phyloP scores from a whole-genome alignment of 192 early-diverging fungal species.

The Linnemannia hyalina region DNA sequence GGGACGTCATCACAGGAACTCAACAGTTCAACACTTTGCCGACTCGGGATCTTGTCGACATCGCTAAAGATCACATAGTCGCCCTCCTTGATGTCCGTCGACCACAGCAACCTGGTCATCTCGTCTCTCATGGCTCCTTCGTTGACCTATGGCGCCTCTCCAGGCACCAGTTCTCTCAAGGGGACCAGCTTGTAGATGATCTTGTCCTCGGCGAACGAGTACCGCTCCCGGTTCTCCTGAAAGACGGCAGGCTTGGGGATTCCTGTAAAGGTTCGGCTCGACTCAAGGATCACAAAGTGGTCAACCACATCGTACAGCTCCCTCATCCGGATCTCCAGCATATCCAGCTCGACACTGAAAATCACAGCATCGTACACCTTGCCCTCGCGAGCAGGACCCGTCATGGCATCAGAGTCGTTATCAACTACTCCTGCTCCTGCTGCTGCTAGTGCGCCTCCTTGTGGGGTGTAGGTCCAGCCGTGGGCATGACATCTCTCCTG shows the following conservation, averaged over 20 bases:
- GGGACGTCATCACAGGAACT: conserved; percentile 61
- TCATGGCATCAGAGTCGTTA: background rate
- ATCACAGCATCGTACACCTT: conserved; percentile 71
- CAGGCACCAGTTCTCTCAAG: conserved; percentile 24
- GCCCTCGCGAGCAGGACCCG: background rate
- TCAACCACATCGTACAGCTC: conserved; percentile 70
- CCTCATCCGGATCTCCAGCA: conserved; percentile 61
- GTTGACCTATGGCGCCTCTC: conserved; percentile 62
- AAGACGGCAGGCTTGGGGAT: conserved; percentile 60
- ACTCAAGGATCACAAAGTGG: conserved; percentile 70
- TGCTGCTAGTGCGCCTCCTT: conserved; percentile 13
- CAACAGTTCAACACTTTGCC: conserved; percentile 58
- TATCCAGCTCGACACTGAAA: conserved; percentile 73
- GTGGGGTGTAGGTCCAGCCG: conserved; percentile 57
- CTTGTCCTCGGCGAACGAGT: conserved; percentile 66
- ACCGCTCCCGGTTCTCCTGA: conserved; percentile 57
- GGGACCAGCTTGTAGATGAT: conserved; percentile 55
- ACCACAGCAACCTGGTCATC: conserved; percentile 57
- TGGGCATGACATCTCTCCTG: conserved; percentile 59
- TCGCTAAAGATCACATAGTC: conserved; percentile 68
- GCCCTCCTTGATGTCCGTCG: conserved; percentile 19
- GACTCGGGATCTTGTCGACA: conserved; percentile 69
- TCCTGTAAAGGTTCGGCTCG: conserved; percentile 67
- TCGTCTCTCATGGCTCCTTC: conserved; percentile 58
- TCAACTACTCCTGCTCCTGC: background rate